phyloP scores from a whole-genome alignment of 148 eudicot species.

The Linanthus parryae region DNA sequence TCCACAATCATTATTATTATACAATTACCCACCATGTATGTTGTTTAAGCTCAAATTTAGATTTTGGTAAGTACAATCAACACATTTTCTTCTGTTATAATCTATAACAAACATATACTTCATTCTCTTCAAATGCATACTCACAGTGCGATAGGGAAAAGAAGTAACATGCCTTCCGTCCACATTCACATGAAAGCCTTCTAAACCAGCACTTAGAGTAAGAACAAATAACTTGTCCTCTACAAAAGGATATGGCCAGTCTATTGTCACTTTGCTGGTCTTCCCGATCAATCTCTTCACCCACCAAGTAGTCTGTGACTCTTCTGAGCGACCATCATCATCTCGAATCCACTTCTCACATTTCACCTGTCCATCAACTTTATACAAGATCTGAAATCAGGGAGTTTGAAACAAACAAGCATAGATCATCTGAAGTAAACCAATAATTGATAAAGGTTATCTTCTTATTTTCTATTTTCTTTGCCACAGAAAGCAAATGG shows the following conservation, averaged over 20 bases:
- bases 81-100: too few relatives aligned
- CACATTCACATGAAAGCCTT: constrained; percentile 75
- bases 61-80: too few relatives aligned
- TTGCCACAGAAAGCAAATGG: too few relatives aligned
- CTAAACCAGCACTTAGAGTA: constrained; percentile 64
- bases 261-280: constrained; percentile 42
- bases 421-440: not conserved
- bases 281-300: constrained; percentile 53
- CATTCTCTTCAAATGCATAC: constrained; percentile 13
- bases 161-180: constrained; percentile 79
- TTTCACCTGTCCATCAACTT: constrained; percentile 76
- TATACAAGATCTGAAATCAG: constrained; percentile 8
- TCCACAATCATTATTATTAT: not conserved
- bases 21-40: too few relatives aligned
- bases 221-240: constrained; percentile 77
- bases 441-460: not conserved
- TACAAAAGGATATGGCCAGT: constrained; percentile 68
- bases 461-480: too few relatives aligned
- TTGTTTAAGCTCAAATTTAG: too few relatives aligned
- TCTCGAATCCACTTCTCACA: constrained; percentile 77
- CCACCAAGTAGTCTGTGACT: constrained; percentile 58
- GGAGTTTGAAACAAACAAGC: not conserved
- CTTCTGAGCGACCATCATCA: constrained; percentile 41
- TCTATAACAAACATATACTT: too few relatives aligned
- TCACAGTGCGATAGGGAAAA: constrained; percentile 75